Conservation (phyloP, 2,329 filamentous ascomycete genomes). For the Akanthomyces dipterigenus region DNA sequence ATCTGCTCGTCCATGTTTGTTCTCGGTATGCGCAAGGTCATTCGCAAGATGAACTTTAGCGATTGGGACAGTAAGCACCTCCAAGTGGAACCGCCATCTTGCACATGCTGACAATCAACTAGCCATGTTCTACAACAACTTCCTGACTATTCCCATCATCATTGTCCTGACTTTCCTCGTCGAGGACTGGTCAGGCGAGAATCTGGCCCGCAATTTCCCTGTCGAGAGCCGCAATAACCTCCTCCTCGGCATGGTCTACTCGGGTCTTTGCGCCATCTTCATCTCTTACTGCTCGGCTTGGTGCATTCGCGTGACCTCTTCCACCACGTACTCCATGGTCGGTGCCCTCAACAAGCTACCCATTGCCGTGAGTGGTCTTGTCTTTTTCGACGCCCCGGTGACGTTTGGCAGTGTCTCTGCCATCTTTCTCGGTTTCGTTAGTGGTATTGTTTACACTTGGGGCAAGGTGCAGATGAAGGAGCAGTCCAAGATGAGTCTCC, state of each 20-base stretch:
- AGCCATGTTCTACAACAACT: constrained; percentile 99
- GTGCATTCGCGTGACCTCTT: constrained; percentile 90
- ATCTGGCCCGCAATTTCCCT: constrained; percentile 78
- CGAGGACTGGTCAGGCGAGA: constrained; percentile 80
- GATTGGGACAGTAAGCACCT: constrained; percentile 81
- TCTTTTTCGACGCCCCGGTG: constrained; percentile 86
- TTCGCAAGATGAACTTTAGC: constrained; percentile 97
- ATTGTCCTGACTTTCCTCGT: constrained; percentile 67
- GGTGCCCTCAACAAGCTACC: constrained; percentile 91
- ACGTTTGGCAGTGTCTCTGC: constrained; percentile 82
- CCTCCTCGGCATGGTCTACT: constrained; percentile 78
- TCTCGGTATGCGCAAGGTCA: constrained; percentile 85
- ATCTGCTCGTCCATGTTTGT: constrained; percentile 81
- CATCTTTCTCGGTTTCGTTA: constrained; percentile 78
- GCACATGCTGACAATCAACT: constrained; percentile 20
- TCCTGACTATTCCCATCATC: constrained; percentile 83
- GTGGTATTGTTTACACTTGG: constrained; percentile 71
- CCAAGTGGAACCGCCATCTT: background rate
- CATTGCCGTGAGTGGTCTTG: constrained; percentile 74
- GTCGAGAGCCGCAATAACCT: constrained; percentile 63
- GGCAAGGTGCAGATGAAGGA: constrained; percentile 14
- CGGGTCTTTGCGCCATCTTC: constrained; percentile 79
- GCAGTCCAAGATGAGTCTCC: constrained; percentile 10
- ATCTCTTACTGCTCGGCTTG: constrained; percentile 94
- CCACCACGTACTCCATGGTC: constrained; percentile 96